Base-by-base conservation (phyloP, 2,329 filamentous ascomycete genomes). In the Aspergillus ochraceus region DNA sequence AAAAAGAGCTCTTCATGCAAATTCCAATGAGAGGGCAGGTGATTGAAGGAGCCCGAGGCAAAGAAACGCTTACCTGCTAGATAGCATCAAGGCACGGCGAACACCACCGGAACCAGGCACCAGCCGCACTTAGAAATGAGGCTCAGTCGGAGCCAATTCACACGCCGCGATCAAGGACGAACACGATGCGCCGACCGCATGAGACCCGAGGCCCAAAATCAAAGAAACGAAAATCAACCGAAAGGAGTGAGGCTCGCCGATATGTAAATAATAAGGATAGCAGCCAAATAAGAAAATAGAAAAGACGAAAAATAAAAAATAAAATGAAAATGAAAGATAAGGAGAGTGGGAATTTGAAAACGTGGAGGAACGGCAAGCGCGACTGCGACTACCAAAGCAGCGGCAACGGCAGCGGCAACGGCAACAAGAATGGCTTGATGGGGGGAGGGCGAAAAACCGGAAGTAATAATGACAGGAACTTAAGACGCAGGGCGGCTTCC, bases 111-210 rank as follows among this genome's bases (percentile, higher is more conserved):
- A 53, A 32, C 49, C 49, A 58, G 55, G 39, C 49, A 58, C 49
- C 49, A 49, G 39, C 39, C 49, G 49, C 47, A 36, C 45, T 53
- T 55, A 47, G 50, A 39, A 52, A 65, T 65, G 63, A 65, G 63
- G 61, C 63, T 65, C 63, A 63, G 63, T 60, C 57, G 63, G 61
- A 64, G 60, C 47, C 58, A 55, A 64, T 29, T 63, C 57, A 59
- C 60, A 60, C 61, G 56, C 59, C 60, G 61, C 59, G 55, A 57
- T 60, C 49, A 36, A 49, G 39, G 19, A 53, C 50, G 39, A 42
- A 36, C 29, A 47, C 50, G 50, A 57, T 51, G 53, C 30, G 52
- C 36, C 52, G 47, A 57, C 39, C 47, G 58, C 57, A 54, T 60
- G 24, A 52, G 53, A 47, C 29, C 45, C 5, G 19, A 42, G 36